These are phyloP conservation scores for Aspergillus floridensis DNA, from an alignment of 2,329 filamentous ascomycete species.

Conservation along the genomic window DNA sequence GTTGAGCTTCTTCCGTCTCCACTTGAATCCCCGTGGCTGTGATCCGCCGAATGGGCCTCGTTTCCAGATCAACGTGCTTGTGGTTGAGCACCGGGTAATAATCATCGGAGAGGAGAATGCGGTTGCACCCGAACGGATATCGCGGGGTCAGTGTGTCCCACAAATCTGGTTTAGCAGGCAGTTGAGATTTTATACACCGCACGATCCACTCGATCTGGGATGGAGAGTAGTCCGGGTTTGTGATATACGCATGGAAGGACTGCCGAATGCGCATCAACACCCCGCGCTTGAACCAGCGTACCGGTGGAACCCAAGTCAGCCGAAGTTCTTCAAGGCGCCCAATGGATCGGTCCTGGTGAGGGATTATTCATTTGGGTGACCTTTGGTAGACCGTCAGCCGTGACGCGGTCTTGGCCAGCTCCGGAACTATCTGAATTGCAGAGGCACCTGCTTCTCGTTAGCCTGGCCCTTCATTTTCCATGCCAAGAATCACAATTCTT, in stretches of 20 bases:
- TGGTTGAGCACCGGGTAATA: constrained; percentile 52
- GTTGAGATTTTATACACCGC: constrained; percentile 45
- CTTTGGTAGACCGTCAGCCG: constrained; percentile 57
- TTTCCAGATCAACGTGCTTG: constrained; percentile 53
- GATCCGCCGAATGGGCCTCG: constrained; percentile 47
- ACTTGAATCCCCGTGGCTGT: constrained; percentile 50
- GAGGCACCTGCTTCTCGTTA: constrained; percentile 48
- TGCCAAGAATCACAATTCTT: constrained; percentile 40
- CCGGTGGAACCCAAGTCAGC: constrained; percentile 51
- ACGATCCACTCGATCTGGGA: constrained; percentile 37
- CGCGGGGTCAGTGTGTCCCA: constrained; percentile 54
- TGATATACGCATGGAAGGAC: constrained; percentile 46
- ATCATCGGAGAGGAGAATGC: constrained; percentile 56
- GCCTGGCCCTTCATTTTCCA: not conserved
- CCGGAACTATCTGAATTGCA: constrained; percentile 59
- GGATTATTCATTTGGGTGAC: constrained; percentile 59
- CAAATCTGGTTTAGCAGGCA: constrained; percentile 51
- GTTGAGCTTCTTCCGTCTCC: constrained; percentile 38
- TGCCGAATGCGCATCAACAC: constrained; percentile 57
- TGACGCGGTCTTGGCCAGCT: constrained; percentile 51
- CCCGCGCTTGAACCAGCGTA: constrained; percentile 52
- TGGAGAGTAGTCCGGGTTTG: constrained; percentile 40
- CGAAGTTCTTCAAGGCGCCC: constrained; percentile 42
- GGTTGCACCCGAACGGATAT: constrained; percentile 56
- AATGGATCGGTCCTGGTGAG: constrained; percentile 51